A percentile compares a stretch with the other conserved stretches of the same genome.
Conservation (phyloP, 208 protist genomes). For the Kentomonas sorsogonicus region DNA sequence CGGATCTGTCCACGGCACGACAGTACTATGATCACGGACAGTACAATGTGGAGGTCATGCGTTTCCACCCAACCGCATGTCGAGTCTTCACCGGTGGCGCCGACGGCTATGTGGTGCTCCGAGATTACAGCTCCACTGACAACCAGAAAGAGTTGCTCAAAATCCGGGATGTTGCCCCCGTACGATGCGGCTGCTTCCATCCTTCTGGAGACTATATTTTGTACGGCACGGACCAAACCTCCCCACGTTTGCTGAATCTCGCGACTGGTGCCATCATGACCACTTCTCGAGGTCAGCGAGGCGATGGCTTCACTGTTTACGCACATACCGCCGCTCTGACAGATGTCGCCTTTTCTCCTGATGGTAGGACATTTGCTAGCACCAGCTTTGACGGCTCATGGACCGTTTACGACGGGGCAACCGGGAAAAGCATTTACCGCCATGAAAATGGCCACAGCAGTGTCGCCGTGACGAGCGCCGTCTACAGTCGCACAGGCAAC, state of each 20-base stretch:
- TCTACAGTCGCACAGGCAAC: constrained; percentile 76
- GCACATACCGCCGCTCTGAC: constrained; percentile 66
- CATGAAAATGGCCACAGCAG: constrained; percentile 58
- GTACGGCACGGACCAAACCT: constrained; percentile 67
- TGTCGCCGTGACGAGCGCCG: constrained; percentile 75
- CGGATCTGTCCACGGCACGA: constrained; percentile 62
- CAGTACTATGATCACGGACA: constrained; percentile 67
- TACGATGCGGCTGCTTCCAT: constrained; percentile 67
- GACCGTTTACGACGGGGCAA: constrained; percentile 74
- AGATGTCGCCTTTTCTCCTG: constrained; percentile 39
- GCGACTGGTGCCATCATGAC: constrained; percentile 53
- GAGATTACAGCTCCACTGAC: constrained; percentile 50
- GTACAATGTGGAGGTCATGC: constrained; percentile 57
- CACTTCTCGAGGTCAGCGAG: neutral
- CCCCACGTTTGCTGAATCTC: constrained; percentile 65
- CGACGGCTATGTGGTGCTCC: no score
- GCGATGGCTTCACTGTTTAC: neutral
- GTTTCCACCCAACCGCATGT: constrained; percentile 67
- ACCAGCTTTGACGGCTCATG: constrained; percentile 67
- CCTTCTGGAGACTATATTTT: constrained; percentile 78
- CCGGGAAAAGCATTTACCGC: constrained; percentile 48
- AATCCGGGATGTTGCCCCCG: constrained; percentile 62
- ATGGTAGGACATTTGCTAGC: constrained; percentile 61
- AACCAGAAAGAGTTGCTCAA: constrained; percentile 49
- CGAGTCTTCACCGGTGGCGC: constrained; percentile 57